Evolutionary conservation across 2,329 filamentous ascomycete genomes (phyloP), one percentile per base, ranked within the genome.

Genomic region (Drechslerella dactyloides): DNA sequence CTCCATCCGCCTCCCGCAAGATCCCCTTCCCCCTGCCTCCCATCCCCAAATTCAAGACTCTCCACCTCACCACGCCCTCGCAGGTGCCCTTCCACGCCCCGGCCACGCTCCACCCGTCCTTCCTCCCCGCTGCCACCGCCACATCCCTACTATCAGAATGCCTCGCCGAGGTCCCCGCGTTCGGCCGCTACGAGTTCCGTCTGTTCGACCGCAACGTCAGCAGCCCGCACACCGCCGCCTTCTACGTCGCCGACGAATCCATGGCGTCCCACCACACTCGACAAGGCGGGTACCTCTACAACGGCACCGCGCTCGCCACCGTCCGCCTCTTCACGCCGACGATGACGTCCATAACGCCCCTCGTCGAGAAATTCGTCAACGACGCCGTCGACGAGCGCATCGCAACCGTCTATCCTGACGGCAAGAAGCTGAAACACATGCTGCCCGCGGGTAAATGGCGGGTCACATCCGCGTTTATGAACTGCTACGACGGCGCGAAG

Each of bases 381-480:
- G 76, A 80, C 1, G 90, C 94, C 78, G 88, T 96, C n/a, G 81
- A 85, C 60, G 82, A 83, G 5, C 87, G 92, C 6, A 94, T 93
- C 70, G 81, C 81, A 53, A 83, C 85, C 1, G 84, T 84, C 61
- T 91, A 94, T 70, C 88, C 89, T 0, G 82, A 81, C 17, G 86
- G 87, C 11, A 83, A 85, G 78, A 96, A 93, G 78, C 84, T 97
- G 27, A 87, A 84, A 75, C 87, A 90, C 75, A 93, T 97, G 77
- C 89, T 88, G 0, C 85, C 90, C 0, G 30, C 33, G 1, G 79
- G 84, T 0, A 80, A 84, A 0, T 97, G 93, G 93, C 82, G 82
- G 7, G 90, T 93, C 8, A 97, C 97, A 77, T 91, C 91, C 0
- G 91, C 93, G 0, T 93, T 97, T 77, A 93, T 96, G 15, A 99